Percentiles rank a stretch among this genome's conserved stretches.
phyloP scores from a whole-genome alignment of 345 rosid species.

The Corymbia maculata region DNA sequence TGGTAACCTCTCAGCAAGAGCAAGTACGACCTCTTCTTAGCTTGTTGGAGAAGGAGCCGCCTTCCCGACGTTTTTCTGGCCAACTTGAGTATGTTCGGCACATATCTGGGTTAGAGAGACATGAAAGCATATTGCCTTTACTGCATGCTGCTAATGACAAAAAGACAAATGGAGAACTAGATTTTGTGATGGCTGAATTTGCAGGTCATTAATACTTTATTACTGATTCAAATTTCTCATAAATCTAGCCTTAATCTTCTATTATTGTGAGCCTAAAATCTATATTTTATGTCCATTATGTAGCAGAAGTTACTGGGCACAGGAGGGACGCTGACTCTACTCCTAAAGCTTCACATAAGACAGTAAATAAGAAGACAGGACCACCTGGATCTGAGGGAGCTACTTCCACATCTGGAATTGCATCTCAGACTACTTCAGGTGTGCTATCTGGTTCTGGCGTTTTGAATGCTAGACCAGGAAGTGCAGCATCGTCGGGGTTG shows the following conservation, averaged over 20 bases:
- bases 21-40: constrained; percentile 96
- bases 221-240: neutral
- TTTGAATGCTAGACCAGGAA: constrained; percentile 92
- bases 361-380: constrained; percentile 53
- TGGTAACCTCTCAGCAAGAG: constrained; percentile 42
- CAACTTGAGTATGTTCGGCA: constrained; percentile 82
- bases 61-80: constrained; percentile 76
- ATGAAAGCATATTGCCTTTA: constrained; percentile 82
- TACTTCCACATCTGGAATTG: constrained; percentile 74
- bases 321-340: constrained; percentile 64
- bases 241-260: neutral
- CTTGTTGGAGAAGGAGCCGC: constrained; percentile 98
- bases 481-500: constrained; percentile 91
- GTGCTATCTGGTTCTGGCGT: constrained; percentile 97
- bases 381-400: constrained; percentile 46
- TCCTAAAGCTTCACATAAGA: constrained; percentile 51
- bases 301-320: constrained; percentile 72
- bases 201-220: constrained; percentile 48
- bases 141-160: constrained; percentile 81
- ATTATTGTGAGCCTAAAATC: neutral
- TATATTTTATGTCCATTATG: neutral
- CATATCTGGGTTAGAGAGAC: constrained; percentile 80
- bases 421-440: constrained; percentile 91
- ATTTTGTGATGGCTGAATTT: constrained; percentile 92
- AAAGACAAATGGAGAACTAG: constrained; percentile 87